phyloP scores from a whole-genome alignment of 2,329 filamentous ascomycete genomes.

The Sporothrix pseudoabietina region DNA sequence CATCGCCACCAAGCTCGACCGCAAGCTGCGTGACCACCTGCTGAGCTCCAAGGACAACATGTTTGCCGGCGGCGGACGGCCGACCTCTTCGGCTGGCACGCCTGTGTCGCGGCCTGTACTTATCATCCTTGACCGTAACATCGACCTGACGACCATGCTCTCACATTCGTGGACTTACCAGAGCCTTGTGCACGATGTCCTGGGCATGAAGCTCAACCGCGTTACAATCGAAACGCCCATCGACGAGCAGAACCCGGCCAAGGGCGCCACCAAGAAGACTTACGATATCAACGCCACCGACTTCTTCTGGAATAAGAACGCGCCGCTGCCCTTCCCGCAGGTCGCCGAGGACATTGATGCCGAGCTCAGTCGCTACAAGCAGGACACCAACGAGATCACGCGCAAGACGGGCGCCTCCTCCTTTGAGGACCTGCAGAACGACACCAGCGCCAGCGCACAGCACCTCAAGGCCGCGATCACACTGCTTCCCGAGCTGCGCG shows the following conservation, averaged over 20 bases:
- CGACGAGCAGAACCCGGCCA: slow-evolving; percentile 74
- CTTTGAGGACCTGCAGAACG: slow-evolving; percentile 88
- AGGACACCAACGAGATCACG: slow-evolving; percentile 90
- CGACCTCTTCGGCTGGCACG: slow-evolving; percentile 60
- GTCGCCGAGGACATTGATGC: slow-evolving; percentile 92
- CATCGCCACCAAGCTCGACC: slow-evolving; percentile 90
- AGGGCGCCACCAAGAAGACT: slow-evolving; percentile 77
- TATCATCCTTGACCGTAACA: slow-evolving; percentile 90
- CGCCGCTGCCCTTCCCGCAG: slow-evolving; percentile 86
- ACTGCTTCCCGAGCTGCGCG: slow-evolving; percentile 83
- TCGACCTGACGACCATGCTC: slow-evolving; percentile 97
- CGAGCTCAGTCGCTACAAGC: slow-evolving; percentile 91
- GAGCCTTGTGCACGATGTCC: slow-evolving; percentile 71
- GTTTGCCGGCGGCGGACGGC: slow-evolving; percentile 69
- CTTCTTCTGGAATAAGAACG: slow-evolving; percentile 96
- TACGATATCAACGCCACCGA: slow-evolving; percentile 90
- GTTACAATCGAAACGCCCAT: slow-evolving; percentile 86
- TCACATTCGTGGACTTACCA: slow-evolving; percentile 87
- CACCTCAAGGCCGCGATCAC: slow-evolving; percentile 97
- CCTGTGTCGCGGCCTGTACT: slow-evolving; percentile 81
- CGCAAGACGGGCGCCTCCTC: slow-evolving; percentile 92
- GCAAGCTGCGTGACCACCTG: slow-evolving; percentile 93
- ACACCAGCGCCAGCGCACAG: slow-evolving; percentile 84
- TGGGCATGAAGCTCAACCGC: slow-evolving; percentile 66
- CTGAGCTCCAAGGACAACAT: slow-evolving; percentile 98